Evolutionary conservation across 257 asterid species (phyloP).

Genomic region (Solanum etuberosum): DNA sequence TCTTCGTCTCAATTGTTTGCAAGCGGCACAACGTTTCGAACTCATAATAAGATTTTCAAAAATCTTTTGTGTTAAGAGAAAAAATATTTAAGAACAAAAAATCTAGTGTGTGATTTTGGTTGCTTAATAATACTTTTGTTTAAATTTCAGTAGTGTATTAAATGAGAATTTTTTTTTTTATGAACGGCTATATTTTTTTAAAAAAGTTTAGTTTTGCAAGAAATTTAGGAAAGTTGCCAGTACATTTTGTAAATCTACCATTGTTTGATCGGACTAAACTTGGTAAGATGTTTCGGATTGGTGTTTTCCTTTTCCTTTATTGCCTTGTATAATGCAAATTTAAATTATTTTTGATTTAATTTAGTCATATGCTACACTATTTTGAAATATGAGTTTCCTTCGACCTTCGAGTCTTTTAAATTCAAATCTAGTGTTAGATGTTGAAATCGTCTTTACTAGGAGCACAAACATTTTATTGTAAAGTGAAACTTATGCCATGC

Average conservation of each 20-base stretch:
- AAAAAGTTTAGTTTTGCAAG: background rate
- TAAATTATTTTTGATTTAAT: background rate
- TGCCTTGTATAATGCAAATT: background rate
- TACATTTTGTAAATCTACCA: background rate
- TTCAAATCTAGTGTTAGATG: background rate
- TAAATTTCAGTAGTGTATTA: background rate
- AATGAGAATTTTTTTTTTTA: background rate
- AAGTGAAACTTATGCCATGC: background rate
- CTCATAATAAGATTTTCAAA: slow-evolving; percentile 4
- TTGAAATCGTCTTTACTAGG: background rate
- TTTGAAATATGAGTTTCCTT: background rate
- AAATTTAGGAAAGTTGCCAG: background rate
- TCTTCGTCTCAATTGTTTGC: slow-evolving; percentile 21
- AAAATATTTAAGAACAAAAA: background rate
- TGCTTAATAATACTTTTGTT: background rate
- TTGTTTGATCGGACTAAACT: background rate
- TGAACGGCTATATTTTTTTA: background rate
- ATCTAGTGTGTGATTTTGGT: background rate
- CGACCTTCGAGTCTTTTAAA: background rate
- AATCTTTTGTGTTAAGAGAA: background rate
- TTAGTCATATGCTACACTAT: background rate
- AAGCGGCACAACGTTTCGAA: slow-evolving; percentile 27
- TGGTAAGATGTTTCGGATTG: background rate
- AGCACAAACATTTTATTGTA: background rate
- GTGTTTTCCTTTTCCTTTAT: background rate